Evolutionary conservation across 768 basidiomycete species (phyloP).

Genomic region (Boletus patriciae): DNA sequence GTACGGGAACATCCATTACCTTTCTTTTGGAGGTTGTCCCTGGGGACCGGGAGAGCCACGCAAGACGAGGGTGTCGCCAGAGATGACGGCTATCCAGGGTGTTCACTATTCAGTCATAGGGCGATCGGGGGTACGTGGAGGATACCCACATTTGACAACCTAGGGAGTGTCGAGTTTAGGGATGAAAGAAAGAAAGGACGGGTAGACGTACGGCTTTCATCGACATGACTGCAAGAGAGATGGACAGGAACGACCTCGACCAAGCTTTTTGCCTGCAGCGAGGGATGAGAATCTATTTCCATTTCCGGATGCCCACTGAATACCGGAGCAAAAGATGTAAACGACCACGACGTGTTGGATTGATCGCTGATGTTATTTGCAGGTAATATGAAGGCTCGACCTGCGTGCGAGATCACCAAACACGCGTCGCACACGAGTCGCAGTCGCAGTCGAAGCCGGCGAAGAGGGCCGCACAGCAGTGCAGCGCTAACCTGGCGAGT

Average conservation of each 20-base stretch:
- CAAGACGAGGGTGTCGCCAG: slow-evolving; percentile 86
- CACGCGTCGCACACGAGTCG: slow-evolving; percentile 22
- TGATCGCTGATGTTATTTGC: too few species aligned
- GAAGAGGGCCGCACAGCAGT: slow-evolving; percentile 8
- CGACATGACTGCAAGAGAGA: slow-evolving; percentile 49
- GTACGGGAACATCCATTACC: slow-evolving; percentile 45
- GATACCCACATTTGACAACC: slow-evolving; percentile 60
- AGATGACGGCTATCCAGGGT: slow-evolving; percentile 68
- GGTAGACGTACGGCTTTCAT: slow-evolving; percentile 66
- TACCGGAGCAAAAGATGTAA: too few species aligned
- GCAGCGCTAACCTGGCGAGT: slow-evolving; percentile 4
- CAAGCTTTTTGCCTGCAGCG: too few species aligned
- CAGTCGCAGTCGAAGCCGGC: slow-evolving; percentile 2
- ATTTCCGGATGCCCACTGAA: not conserved
- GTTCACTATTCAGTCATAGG: slow-evolving; percentile 21
- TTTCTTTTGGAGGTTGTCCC: slow-evolving; percentile 88
- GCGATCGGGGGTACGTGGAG: not conserved
- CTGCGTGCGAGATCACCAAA: not conserved
- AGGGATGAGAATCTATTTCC: not conserved
- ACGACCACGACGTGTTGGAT: too few species aligned
- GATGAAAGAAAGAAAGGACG: not conserved
- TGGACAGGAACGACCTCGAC: too few species aligned
- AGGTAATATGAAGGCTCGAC: too few species aligned
- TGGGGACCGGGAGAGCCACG: slow-evolving; percentile 74
- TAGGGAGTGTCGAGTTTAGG: slow-evolving; percentile 13